Conservation (phyloP, 495 filamentous ascomycete genomes). For the Collariella sp. region DNA sequence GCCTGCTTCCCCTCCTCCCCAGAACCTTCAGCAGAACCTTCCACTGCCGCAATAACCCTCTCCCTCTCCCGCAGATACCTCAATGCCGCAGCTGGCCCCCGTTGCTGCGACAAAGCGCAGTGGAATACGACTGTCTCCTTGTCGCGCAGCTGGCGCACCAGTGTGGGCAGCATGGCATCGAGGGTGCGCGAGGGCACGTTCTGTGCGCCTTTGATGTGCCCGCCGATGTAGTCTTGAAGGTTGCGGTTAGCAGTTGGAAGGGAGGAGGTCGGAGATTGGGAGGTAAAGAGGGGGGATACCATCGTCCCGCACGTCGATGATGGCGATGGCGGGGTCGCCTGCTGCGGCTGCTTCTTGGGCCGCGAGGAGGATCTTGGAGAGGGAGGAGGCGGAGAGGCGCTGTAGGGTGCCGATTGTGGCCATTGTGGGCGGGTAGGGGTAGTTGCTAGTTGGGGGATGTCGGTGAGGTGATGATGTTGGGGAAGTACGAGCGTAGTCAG, state of each 20-base stretch:
- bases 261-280: neutral
- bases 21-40: neutral
- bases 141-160: constrained; percentile 67
- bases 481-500: too few relatives aligned
- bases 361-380: constrained; percentile 47
- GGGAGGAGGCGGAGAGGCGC: constrained; percentile 53
- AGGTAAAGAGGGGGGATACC: constrained; percentile 37
- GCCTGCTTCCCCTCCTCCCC: constrained; percentile 10
- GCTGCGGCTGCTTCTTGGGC: constrained; percentile 11
- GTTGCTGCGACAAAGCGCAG: constrained; percentile 86
- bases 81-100: constrained; percentile 64
- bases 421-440: constrained; percentile 13
- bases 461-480: too few relatives aligned
- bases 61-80: constrained; percentile 59
- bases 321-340: constrained; percentile 43
- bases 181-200: constrained; percentile 68
- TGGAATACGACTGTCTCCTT: constrained; percentile 88
- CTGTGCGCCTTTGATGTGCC: constrained; percentile 70
- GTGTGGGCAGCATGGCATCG: constrained; percentile 67
- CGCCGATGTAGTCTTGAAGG: constrained; percentile 74
- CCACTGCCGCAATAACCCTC: constrained; percentile 28
- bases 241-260: too few relatives aligned
- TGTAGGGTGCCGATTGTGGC: constrained; percentile 50
- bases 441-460: neutral
- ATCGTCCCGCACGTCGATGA: constrained; percentile 85